A percentile compares a stretch with the other conserved stretches of the same genome.
Evolutionary conservation across 345 rosid genomes (phyloP).

Genomic region (Cardiospermum halicacabum): DNA sequence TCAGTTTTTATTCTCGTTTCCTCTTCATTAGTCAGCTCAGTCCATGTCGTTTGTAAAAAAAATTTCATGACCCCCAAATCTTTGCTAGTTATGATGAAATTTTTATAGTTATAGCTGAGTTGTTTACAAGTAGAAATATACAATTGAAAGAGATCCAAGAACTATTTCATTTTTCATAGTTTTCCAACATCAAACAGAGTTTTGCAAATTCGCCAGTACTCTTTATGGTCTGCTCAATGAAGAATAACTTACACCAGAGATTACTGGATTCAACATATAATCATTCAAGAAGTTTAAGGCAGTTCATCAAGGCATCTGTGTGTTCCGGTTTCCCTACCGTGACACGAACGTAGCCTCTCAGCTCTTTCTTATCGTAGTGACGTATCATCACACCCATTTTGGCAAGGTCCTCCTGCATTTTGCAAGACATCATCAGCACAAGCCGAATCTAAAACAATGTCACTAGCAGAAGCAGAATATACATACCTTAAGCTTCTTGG

Average conservation of each 20-base stretch:
- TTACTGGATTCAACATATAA: neutral
- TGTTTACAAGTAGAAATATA: too few relatives aligned
- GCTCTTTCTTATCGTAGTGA: constrained; percentile 75
- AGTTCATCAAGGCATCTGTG: constrained; percentile 56
- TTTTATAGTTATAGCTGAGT: neutral
- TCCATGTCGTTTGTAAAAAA: constrained; percentile 11
- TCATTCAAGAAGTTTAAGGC: constrained; percentile 49
- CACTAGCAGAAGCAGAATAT: neutral
- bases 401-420: constrained; percentile 80
- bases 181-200: too few relatives aligned
- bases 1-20: too few relatives aligned
- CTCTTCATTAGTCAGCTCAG: neutral
- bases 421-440: neutral
- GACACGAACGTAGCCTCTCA: constrained; percentile 70
- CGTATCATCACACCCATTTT: constrained; percentile 90
- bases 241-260: neutral
- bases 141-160: too few relatives aligned
- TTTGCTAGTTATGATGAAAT: neutral
- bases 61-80: constrained; percentile 1
- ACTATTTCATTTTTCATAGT: too few relatives aligned
- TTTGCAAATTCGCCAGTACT: too few relatives aligned
- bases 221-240: too few relatives aligned
- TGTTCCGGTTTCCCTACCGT: constrained; percentile 90
- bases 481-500: constrained; percentile 76
- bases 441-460: neutral